Percentiles rank a stretch among this genome's conserved stretches.
Conservation (phyloP, 306 rosid genomes). For the Purshia tridentata region DNA sequence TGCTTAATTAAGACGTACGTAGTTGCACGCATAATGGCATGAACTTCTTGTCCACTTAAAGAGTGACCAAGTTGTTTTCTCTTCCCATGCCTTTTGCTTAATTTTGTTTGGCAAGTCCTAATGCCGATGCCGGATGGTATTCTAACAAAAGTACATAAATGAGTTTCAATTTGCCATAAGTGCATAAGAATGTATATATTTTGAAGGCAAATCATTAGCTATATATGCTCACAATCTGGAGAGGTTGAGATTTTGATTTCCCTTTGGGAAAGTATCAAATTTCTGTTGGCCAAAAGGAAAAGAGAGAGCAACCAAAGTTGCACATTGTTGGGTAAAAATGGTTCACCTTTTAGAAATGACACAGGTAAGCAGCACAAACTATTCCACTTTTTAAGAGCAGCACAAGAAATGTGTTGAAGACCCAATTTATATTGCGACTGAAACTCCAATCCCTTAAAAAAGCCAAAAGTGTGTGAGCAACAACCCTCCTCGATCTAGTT, state of each 20-base stretch:
- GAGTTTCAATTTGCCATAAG: too few relatives aligned
- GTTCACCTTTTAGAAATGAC: slow-evolving; percentile 29
- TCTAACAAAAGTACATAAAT: too few relatives aligned
- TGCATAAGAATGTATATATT: too few relatives aligned
- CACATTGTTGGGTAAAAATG: slow-evolving; percentile 26
- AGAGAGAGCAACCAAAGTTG: slow-evolving; percentile 14
- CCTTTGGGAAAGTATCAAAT: background rate
- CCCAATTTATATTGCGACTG: background rate
- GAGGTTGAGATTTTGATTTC: background rate
- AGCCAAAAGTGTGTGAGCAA: slow-evolving; percentile 38
- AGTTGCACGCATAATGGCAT: too few relatives aligned
- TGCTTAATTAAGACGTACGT: too few relatives aligned
- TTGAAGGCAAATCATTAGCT: background rate
- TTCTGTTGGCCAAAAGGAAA: slow-evolving; percentile 6
- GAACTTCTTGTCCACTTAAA: background rate
- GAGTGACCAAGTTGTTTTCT: background rate
- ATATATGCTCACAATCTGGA: background rate
- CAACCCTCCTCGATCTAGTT: slow-evolving; percentile 30
- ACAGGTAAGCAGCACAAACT: slow-evolving; percentile 48
- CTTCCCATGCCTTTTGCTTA: too few relatives aligned
- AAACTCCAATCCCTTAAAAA: slow-evolving; percentile 12
- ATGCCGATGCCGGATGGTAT: too few relatives aligned
- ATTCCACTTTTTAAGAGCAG: slow-evolving; percentile 24
- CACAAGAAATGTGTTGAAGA: slow-evolving; percentile 54
- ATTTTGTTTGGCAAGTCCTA: too few relatives aligned